These are phyloP conservation scores for Trametes coccinea DNA, from an alignment of 768 basidiomycete species.

Conservation along the genomic window DNA sequence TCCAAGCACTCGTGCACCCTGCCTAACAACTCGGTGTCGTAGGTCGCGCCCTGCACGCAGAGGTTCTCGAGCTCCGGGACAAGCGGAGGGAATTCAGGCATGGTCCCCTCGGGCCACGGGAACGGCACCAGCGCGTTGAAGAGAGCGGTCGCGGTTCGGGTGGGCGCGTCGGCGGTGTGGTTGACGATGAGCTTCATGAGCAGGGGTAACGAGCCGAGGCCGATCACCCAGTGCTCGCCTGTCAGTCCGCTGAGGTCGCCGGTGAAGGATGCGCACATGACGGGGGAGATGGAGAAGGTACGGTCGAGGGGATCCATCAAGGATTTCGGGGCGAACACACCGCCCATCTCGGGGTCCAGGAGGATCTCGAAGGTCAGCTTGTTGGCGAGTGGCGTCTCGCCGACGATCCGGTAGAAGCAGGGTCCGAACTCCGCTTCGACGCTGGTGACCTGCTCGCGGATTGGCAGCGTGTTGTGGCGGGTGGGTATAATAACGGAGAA, in stretches of 20 bases:
- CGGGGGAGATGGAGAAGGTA: neutral
- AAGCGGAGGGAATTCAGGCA: no score
- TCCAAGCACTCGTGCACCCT: no score
- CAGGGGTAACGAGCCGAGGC: neutral
- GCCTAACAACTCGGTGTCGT: no score
- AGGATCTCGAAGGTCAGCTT: neutral
- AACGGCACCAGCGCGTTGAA: neutral
- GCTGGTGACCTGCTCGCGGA: neutral
- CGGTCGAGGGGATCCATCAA: neutral
- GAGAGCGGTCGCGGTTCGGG: neutral
- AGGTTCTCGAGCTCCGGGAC: no score
- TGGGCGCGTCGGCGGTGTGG: neutral
- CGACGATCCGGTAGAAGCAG: slow-evolving; percentile 1
- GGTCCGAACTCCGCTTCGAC: neutral
- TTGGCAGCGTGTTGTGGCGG: neutral
- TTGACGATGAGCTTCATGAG: neutral
- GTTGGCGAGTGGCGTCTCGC: neutral
- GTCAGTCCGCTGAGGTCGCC: neutral
- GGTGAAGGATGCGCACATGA: neutral
- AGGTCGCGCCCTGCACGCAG: no score
- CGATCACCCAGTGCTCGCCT: neutral
- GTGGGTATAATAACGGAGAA: neutral
- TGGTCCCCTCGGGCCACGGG: no score
- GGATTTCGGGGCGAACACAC: neutral
- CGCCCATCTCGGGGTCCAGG: neutral